phyloP scores from a whole-genome alignment of 2,329 filamentous ascomycete genomes.

The Aspergillus sp. region DNA sequence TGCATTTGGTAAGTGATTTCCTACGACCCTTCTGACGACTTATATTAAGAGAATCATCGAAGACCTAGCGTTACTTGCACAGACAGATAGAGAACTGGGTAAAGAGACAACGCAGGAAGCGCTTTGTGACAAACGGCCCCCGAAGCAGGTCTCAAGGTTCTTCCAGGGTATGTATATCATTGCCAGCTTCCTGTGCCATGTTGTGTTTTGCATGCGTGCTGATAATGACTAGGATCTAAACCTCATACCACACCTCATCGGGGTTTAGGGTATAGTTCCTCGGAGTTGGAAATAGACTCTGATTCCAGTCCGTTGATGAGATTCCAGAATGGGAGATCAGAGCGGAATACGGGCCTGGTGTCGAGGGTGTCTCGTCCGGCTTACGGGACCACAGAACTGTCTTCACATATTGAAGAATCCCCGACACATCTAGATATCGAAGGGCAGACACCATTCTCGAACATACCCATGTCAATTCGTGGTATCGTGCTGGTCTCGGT shows the following conservation, averaged over 20 bases:
- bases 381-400: neutral
- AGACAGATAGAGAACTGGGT: constrained; percentile 14
- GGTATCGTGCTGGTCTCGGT: constrained; percentile 55
- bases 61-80: constrained; percentile 34
- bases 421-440: neutral
- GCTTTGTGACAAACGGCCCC: neutral
- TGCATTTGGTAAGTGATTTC: constrained; percentile 39
- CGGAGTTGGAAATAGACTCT: constrained; percentile 13
- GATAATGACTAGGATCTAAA: constrained; percentile 8
- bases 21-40: too few species aligned
- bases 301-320: constrained; percentile 26
- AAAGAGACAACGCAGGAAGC: neutral
- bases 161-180: constrained; percentile 21
- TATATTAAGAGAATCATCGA: too few species aligned
- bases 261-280: constrained; percentile 20
- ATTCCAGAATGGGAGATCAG: constrained; percentile 12
- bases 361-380: neutral
- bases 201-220: neutral
- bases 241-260: constrained; percentile 15
- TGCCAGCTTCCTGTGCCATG: too few species aligned
- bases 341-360: neutral
- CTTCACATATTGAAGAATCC: neutral
- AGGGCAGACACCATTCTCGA: constrained; percentile 9
- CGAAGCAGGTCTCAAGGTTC: constrained; percentile 18
- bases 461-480: constrained; percentile 37